Base-by-base conservation (phyloP, 1,139 yeast species). In the Protomyces inundatus region DNA sequence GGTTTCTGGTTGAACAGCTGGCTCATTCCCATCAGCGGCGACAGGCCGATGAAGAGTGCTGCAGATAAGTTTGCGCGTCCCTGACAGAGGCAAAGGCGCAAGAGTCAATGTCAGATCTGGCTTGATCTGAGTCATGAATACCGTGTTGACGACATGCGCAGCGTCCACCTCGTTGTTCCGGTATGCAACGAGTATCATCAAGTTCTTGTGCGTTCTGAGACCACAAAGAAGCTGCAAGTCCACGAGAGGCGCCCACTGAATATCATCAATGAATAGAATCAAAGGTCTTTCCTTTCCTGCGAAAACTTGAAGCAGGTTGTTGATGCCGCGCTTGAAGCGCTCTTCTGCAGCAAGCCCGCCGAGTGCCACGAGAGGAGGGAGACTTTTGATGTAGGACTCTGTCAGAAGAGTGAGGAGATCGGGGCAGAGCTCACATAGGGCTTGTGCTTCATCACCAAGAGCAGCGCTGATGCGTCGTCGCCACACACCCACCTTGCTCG, bases 241-340 rank as follows among this genome's bases (percentile, higher is more conserved):
- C 9, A 40, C 52, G 6, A 48, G 55, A 7, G 61, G 55, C 30
- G 64, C 52, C 64, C 64, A 61, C 35, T 61, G 64, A 9, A 61
- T 39, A 35, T 61, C 64, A 35, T 61, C 64, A 14, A 61, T 32
- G 39, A 61, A 61, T 12, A 61, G 23, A n/a, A 61, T 53, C 7
- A 61, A 46, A n/a, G 42, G 62, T 33, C 40, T 46, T n/a, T 51
- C 35, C 30, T 42, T 40, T 6, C 52, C 10, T 6, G 64, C 64
- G 35, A 60, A 54, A 16, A 36, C 33, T 32, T 60, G 59, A 10
- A 54, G 35, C 46, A 61, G 23, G 3, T 36, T 48, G 16, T 39
- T 55, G n/a, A 61, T 16, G 10, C 53, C 50, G 14, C 61, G 51
- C 23, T 37, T 55, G 14, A 61, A 46, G 23, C 64, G 48, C 39